Percentiles rank a stretch among this genome's conserved stretches.
Evolutionary conservation across 176 grass and related monocot species (phyloP).

Genomic region (Eragrostis curvula): DNA sequence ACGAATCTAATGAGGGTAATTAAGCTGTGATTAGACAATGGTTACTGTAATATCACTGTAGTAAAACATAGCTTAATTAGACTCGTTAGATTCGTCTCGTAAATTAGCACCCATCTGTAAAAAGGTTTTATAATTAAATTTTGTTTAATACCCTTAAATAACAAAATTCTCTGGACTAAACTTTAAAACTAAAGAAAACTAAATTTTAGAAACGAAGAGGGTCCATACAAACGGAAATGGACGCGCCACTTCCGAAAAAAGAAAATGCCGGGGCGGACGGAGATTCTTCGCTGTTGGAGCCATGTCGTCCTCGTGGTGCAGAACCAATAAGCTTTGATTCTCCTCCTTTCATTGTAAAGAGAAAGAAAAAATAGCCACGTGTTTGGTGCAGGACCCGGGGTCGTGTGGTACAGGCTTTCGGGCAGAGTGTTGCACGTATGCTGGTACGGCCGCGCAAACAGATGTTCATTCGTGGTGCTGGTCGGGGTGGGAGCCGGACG

Average conservation of each 20-base stretch:
- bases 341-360: neutral
- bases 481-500: slow-evolving; percentile 15
- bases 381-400: slow-evolving; percentile 5
- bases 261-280: neutral
- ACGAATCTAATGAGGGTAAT: too few relatives aligned
- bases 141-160: too few relatives aligned
- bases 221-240: slow-evolving; percentile 12
- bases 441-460: slow-evolving; percentile 26
- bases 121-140: too few relatives aligned
- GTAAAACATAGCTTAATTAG: too few relatives aligned
- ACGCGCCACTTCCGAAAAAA: slow-evolving; percentile 7
- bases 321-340: neutral
- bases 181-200: too few relatives aligned
- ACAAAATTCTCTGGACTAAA: too few relatives aligned
- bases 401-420: neutral
- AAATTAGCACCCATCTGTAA: too few relatives aligned
- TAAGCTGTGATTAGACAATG: too few relatives aligned
- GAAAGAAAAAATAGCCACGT: neutral
- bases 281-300: slow-evolving; percentile 5
- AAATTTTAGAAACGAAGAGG: too few relatives aligned
- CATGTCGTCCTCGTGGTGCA: slow-evolving; percentile 5
- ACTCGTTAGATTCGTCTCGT: too few relatives aligned
- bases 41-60: too few relatives aligned
- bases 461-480: slow-evolving; percentile 28
- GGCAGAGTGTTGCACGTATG: slow-evolving; percentile 9